A percentile compares a stretch with the other conserved stretches of the same genome.
phyloP scores from a whole-genome alignment of 139 green algal species.

The Mychonastes homosphaera region DNA sequence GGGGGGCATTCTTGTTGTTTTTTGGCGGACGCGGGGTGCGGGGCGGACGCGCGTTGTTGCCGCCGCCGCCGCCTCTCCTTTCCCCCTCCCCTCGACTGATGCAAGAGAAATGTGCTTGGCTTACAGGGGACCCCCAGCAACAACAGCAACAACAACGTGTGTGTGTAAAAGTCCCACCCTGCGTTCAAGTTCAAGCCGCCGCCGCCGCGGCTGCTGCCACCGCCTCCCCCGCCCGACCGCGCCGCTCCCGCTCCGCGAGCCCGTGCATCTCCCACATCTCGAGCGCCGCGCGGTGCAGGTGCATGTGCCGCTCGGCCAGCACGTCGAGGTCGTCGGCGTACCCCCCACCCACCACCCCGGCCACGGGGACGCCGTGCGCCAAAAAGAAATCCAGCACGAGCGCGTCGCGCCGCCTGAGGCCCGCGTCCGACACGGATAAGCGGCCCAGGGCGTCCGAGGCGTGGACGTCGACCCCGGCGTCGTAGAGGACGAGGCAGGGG shows the following conservation, averaged over 20 bases:
- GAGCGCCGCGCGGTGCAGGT: conserved; percentile 48
- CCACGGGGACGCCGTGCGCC: conserved; percentile 50
- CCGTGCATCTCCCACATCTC: conserved; percentile 46
- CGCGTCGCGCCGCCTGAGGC: conserved; percentile 58
- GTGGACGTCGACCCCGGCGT: conserved; percentile 75
- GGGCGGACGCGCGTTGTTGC: too few relatives aligned
- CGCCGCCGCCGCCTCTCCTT: too few relatives aligned
- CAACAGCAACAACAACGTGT: too few relatives aligned
- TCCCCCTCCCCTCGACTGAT: too few relatives aligned
- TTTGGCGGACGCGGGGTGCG: too few relatives aligned
- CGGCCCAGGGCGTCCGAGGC: conserved; percentile 55
- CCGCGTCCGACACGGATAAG: conserved; percentile 46
- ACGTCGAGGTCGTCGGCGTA: conserved; percentile 52
- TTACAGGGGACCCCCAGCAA: too few relatives aligned
- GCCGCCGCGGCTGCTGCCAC: too few relatives aligned
- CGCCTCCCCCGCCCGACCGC: too few relatives aligned
- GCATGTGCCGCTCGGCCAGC: conserved; percentile 52
- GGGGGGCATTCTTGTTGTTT: background rate
- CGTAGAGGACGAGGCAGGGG: conserved; percentile 79
- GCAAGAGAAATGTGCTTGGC: too few relatives aligned
- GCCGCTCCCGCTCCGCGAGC: conserved; percentile 13
- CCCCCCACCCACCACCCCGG: conserved; percentile 62
- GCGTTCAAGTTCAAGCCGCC: too few relatives aligned
- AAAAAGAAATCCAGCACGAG: conserved; percentile 72
- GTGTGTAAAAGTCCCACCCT: too few relatives aligned